Evolutionary conservation across 176 grass and related monocot species (phyloP).

Genomic region (Eleusine indica): DNA sequence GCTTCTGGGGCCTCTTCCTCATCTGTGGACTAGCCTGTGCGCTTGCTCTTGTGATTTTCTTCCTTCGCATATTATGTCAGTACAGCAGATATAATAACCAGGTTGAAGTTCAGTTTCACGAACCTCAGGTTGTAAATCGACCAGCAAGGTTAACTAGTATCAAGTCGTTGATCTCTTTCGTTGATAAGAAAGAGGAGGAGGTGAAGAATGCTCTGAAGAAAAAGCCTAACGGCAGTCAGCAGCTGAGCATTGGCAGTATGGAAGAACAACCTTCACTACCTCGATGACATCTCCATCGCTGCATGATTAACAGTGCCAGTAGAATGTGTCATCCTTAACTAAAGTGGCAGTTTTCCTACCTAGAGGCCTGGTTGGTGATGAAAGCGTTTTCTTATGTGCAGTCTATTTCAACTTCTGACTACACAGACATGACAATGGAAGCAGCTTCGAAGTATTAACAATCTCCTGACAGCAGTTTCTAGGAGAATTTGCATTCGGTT

Average conservation of each 20-base stretch:
- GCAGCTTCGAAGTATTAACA: constrained; percentile 22
- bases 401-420: constrained; percentile 2
- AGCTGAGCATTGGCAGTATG: constrained; percentile 22
- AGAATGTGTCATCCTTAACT: neutral
- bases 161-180: constrained; percentile 76
- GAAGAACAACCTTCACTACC: constrained; percentile 40
- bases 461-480: constrained; percentile 20
- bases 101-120: constrained; percentile 38
- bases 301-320: neutral
- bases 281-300: neutral
- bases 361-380: neutral
- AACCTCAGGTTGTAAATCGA: constrained; percentile 50
- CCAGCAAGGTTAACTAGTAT: constrained; percentile 62
- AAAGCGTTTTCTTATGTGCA: neutral
- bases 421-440: neutral
- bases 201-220: constrained; percentile 74
- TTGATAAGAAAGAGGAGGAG: constrained; percentile 89
- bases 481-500: constrained; percentile 16
- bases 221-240: constrained; percentile 58
- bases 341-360: constrained; percentile 18
- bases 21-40: constrained; percentile 71
- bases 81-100: constrained; percentile 71
- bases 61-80: constrained; percentile 57
- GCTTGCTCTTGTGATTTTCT: constrained; percentile 71
- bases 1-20: constrained; percentile 89